Base-by-base conservation (phyloP, 306 rosid genomes). In the Trichosanthes cucumerina region DNA sequence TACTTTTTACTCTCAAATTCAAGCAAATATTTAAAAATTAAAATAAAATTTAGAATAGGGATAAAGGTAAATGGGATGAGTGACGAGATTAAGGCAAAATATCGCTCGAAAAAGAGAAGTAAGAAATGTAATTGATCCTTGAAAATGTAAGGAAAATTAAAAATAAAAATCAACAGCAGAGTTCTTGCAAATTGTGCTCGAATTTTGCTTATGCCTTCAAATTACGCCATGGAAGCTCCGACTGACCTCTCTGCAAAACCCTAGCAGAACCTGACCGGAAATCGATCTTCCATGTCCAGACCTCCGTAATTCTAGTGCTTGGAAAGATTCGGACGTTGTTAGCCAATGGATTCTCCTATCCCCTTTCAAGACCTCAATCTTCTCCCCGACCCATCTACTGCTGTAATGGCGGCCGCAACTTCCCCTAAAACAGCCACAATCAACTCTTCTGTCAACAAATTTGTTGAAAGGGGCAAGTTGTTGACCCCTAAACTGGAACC, bases 401-500 rank as follows among this genome's bases (percentile, higher is more conserved):
- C 78, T 38, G n/a, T 76, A 47, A 54, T 76, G 50, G 72, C 87
- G 28, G 73, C 84, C 24, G 60, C 76, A 1, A n/a, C 66, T 11
- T n/a, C 54, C 16, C 5, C 71, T 10, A n/a, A 74, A 18, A 28
- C 78, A 49, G 47, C 78, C 71, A 41, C 62, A 26, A 75, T 62
- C 81, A 34, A 46, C 41, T 52, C 79, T 19, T 8, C 36, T 33
- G 3, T 26, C 52, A 33, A 36, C 33, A 56, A 34, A 54, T 9
- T 54, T 41, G 19, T 56, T 64, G 71, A 23, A 5, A 4, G 16
- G n/a, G 47, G 65, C 24, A 14, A 78, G 43, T 23, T 87, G 63
- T 70, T 79, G 10, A 50, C 75, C 77, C 97, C 97, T 2, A 83
- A 86, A 49, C 36, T 89, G 33, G 92, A 86, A 21, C 98, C 98